These are phyloP conservation scores for Groenewaldozyma sp. DNA, from an alignment of 1,139 yeast genomes.

Conservation along the genomic window DNA sequence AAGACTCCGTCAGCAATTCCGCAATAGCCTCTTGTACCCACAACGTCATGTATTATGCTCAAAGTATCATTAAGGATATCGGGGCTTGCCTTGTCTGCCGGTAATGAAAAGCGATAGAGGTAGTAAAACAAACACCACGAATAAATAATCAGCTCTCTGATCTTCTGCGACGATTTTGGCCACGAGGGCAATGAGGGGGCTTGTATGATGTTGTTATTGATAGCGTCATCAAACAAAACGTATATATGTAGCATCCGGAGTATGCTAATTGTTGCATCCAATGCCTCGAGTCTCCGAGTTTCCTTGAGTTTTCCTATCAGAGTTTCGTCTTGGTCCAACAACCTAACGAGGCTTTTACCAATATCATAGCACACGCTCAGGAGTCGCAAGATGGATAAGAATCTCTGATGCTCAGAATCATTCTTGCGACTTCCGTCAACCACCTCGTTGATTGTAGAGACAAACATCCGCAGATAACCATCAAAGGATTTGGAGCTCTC, in stretches of 20 bases:
- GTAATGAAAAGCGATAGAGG: slow-evolving; percentile 18
- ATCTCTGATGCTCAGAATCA: slow-evolving; percentile 18
- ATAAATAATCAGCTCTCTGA: slow-evolving; percentile 46
- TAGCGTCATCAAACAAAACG: slow-evolving; percentile 34
- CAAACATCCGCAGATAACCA: slow-evolving; percentile 49
- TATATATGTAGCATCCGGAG: slow-evolving; percentile 37
- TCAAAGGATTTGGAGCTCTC: slow-evolving; percentile 36
- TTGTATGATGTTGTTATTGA: slow-evolving; percentile 24
- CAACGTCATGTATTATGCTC: slow-evolving; percentile 56
- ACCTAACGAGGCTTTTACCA: slow-evolving; percentile 24
- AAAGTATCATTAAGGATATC: slow-evolving; percentile 38
- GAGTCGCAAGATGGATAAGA: slow-evolving; percentile 29
- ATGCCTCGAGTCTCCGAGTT: slow-evolving; percentile 11
- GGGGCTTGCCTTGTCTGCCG: slow-evolving; percentile 16
- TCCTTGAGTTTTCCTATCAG: slow-evolving; percentile 13
- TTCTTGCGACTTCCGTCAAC: slow-evolving; percentile 21
- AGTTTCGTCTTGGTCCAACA: slow-evolving; percentile 17
- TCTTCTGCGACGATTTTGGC: slow-evolving; percentile 29
- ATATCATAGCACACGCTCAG: slow-evolving; percentile 43
- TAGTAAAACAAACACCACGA: slow-evolving; percentile 34
- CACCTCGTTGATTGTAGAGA: slow-evolving; percentile 35
- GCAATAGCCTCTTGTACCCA: slow-evolving; percentile 66
- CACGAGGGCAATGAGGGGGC: slow-evolving; percentile 30
- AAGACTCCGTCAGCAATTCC: slow-evolving; percentile 55
- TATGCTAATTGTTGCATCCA: slow-evolving; percentile 29